A percentile compares a stretch with the other conserved stretches of the same genome.
phyloP scores from a whole-genome alignment of 768 basidiomycete genomes.

The Suillus plorans region DNA sequence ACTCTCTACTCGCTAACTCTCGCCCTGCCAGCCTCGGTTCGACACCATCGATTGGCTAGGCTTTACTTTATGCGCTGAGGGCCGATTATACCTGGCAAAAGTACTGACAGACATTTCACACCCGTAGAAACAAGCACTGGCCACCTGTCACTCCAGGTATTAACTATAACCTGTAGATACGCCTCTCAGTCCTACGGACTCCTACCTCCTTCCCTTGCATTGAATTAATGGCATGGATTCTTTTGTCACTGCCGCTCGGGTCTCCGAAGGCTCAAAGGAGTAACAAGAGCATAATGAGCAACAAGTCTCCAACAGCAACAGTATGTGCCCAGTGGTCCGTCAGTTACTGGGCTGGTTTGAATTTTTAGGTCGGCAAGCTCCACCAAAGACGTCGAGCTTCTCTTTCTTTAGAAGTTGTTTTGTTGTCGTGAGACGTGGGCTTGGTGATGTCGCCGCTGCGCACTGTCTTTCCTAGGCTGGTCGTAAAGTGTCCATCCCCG shows the following conservation, averaged over 20 bases:
- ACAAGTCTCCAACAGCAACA: background rate
- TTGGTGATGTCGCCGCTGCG: constrained; percentile 49
- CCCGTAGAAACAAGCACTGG: constrained; percentile 11
- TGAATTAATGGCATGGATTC: background rate
- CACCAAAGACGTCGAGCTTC: constrained; percentile 25
- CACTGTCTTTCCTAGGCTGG: constrained; percentile 45
- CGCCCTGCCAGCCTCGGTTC: background rate
- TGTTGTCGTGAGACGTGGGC: constrained; percentile 47
- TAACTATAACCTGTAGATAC: constrained; percentile 2
- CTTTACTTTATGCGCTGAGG: background rate
- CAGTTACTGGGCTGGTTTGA: background rate
- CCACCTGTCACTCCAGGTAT: constrained; percentile 5
- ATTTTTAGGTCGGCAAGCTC: constrained; percentile 12
- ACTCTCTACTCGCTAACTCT: background rate
- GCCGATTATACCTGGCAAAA: background rate
- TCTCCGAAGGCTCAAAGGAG: constrained; percentile 1
- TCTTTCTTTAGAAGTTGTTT: constrained; percentile 33
- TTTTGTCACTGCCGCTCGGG: background rate
- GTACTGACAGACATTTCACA: constrained; percentile 12
- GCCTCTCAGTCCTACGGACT: background rate
- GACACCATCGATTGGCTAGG: background rate
- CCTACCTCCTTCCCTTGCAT: background rate
- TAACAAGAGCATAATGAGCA: background rate
- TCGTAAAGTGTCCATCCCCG: constrained; percentile 49
- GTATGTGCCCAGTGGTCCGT: background rate